Percentiles rank a stretch among this genome's conserved stretches.
phyloP scores from a whole-genome alignment of 2,329 filamentous ascomycete genomes.

The Onygena corvina region DNA sequence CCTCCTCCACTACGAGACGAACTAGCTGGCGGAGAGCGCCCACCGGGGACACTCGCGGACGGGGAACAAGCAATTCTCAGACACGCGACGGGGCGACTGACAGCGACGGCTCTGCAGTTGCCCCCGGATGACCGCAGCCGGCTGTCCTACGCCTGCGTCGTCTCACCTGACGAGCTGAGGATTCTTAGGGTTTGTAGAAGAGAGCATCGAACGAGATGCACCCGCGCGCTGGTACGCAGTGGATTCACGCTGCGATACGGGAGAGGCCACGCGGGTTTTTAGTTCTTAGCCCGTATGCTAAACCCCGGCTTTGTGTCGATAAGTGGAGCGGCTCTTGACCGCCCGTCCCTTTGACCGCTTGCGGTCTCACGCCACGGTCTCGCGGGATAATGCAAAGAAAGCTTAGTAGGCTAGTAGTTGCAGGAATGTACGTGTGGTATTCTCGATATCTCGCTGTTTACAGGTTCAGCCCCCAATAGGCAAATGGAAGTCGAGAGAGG shows the following conservation, averaged over 20 bases:
- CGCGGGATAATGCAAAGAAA: not conserved
- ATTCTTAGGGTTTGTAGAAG: too few species aligned
- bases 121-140: not conserved
- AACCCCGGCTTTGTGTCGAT: not conserved
- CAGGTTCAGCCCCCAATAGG: not conserved
- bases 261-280: slow-evolving; percentile 2
- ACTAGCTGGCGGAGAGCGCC: too few species aligned
- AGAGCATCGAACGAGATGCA: too few species aligned
- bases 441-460: not conserved
- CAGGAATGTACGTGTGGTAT: not conserved
- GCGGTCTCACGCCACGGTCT: not conserved
- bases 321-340: not conserved
- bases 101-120: too few species aligned
- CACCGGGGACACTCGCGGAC: too few species aligned
- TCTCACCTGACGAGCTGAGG: not conserved
- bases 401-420: too few species aligned
- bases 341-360: not conserved
- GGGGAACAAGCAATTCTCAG: too few species aligned
- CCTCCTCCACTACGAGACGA: too few species aligned
- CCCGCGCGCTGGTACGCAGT: too few species aligned
- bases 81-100: not conserved
- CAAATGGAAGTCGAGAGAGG: not conserved
- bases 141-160: not conserved
- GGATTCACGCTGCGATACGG: not conserved
- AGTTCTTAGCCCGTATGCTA: not conserved